These are phyloP conservation scores for Aspergillus sclerotiicarbonarius DNA, from an alignment of 495 filamentous ascomycete genomes.

Conservation along the genomic window DNA sequence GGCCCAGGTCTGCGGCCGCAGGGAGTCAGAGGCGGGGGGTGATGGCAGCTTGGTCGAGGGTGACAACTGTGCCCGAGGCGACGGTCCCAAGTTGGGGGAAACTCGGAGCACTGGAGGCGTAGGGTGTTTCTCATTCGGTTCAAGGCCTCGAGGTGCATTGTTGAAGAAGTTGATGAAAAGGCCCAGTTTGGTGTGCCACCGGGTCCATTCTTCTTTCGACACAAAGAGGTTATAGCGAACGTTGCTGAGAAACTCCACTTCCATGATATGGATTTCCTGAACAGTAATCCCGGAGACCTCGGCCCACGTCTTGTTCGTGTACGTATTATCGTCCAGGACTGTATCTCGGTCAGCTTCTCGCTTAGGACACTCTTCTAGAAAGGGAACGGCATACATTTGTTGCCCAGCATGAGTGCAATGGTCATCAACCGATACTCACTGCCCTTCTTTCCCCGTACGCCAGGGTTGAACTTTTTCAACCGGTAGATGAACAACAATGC, in stretches of 20 bases:
- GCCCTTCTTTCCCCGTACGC: constrained; percentile 82
- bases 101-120: constrained; percentile 28
- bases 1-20: constrained; percentile 34
- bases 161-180: constrained; percentile 81
- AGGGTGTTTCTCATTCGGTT: constrained; percentile 24
- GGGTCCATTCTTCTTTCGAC: constrained; percentile 76
- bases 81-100: constrained; percentile 26
- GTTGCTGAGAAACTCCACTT: constrained; percentile 98
- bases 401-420: constrained; percentile 95
- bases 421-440: constrained; percentile 96
- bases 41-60: constrained; percentile 53
- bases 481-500: constrained; percentile 92
- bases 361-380: background rate
- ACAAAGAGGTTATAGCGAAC: constrained; percentile 92
- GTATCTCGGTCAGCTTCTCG: constrained; percentile 11
- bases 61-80: constrained; percentile 30
- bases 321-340: constrained; percentile 98
- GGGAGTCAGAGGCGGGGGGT: constrained; percentile 40
- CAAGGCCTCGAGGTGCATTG: constrained; percentile 47
- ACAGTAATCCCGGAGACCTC: constrained; percentile 96
- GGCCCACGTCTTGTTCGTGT: constrained; percentile 99
- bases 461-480: constrained; percentile 83
- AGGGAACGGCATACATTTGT: constrained; percentile 71
- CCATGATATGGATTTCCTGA: constrained; percentile 97
- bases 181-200: constrained; percentile 78